phyloP scores from a whole-genome alignment of 2,329 filamentous ascomycete genomes.

The Aureobasidium sp. region DNA sequence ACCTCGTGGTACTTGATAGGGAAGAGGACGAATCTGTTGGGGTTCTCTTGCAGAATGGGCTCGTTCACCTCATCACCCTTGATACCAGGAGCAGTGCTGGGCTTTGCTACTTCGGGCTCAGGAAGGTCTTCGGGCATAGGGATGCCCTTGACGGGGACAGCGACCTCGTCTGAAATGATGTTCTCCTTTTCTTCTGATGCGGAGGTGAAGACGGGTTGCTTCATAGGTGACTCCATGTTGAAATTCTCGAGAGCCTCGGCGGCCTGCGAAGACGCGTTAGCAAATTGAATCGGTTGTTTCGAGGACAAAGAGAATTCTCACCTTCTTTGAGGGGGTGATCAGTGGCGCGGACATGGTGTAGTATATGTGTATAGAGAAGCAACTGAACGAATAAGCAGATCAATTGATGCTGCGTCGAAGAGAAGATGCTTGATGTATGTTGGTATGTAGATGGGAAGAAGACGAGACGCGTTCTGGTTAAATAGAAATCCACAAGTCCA shows the following conservation, averaged over 20 bases:
- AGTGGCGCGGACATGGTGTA: constrained; percentile 62
- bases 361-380: constrained; percentile 14
- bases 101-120: constrained; percentile 38
- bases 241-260: constrained; percentile 79
- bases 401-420: constrained; percentile 14
- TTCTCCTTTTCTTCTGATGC: constrained; percentile 74
- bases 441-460: neutral
- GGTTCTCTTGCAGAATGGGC: constrained; percentile 91
- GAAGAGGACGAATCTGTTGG: constrained; percentile 93
- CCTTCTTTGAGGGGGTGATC: constrained; percentile 67
- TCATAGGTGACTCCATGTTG: constrained; percentile 87
- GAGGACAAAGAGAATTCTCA: constrained; percentile 37
- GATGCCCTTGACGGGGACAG: constrained; percentile 49
- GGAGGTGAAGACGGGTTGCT: constrained; percentile 75
- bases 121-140: constrained; percentile 36
- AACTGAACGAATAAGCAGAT: constrained; percentile 15
- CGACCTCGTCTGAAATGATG: constrained; percentile 50
- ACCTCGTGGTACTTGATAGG: constrained; percentile 99
- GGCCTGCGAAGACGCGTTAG: constrained; percentile 53
- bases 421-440: constrained; percentile 8
- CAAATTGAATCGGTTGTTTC: constrained; percentile 30
- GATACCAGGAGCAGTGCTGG: constrained; percentile 45
- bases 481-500: neutral
- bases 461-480: neutral
- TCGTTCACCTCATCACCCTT: constrained; percentile 69